A percentile compares a stretch with the other conserved stretches of the same genome.
Evolutionary conservation across 2,329 filamentous ascomycete species (phyloP).

Genomic region (Stagonosporopsis chrysanthemi): DNA sequence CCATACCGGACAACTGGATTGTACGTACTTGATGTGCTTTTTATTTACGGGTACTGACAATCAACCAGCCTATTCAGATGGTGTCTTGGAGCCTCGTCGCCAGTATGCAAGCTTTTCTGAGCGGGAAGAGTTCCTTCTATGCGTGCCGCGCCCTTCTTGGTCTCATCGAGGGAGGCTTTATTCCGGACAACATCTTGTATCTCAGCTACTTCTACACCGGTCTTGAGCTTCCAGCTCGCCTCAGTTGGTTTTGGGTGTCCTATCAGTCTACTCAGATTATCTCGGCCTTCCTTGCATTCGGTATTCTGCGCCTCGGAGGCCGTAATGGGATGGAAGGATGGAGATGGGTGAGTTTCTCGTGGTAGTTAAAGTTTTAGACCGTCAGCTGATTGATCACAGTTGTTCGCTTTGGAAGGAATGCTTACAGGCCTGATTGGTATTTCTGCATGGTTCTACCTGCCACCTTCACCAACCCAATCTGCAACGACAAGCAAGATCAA

Average conservation of each 20-base stretch:
- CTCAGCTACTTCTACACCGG: conserved; percentile 79
- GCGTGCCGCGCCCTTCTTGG: conserved; percentile 55
- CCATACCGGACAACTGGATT: conserved; percentile 56
- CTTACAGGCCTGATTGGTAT: conserved; percentile 49
- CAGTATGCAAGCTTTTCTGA: conserved; percentile 75
- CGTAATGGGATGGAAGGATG: conserved; percentile 61
- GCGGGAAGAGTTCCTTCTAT: conserved; percentile 55
- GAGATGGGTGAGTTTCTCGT: conserved; percentile 59
- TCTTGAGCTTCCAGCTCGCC: conserved; percentile 70
- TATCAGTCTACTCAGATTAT: conserved; percentile 65
- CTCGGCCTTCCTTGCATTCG: conserved; percentile 64
- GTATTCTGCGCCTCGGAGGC: conserved; percentile 60
- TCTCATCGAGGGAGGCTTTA: conserved; percentile 61
- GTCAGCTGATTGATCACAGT: background rate
- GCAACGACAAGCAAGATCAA: conserved; percentile 53
- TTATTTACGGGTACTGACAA: no score
- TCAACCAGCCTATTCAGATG: conserved; percentile 48
- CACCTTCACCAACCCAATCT: conserved; percentile 68
- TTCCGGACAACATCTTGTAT: conserved; percentile 71
- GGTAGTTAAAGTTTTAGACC: conserved; percentile 26
- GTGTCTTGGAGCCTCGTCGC: conserved; percentile 57
- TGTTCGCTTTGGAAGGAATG: conserved; percentile 48
- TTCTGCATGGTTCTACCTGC: conserved; percentile 49
- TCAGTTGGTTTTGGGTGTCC: conserved; percentile 76
- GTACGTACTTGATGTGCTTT: no score